These are phyloP conservation scores for Artomyces pyxidatus DNA, from an alignment of 768 basidiomycete species.

Conservation along the genomic window DNA sequence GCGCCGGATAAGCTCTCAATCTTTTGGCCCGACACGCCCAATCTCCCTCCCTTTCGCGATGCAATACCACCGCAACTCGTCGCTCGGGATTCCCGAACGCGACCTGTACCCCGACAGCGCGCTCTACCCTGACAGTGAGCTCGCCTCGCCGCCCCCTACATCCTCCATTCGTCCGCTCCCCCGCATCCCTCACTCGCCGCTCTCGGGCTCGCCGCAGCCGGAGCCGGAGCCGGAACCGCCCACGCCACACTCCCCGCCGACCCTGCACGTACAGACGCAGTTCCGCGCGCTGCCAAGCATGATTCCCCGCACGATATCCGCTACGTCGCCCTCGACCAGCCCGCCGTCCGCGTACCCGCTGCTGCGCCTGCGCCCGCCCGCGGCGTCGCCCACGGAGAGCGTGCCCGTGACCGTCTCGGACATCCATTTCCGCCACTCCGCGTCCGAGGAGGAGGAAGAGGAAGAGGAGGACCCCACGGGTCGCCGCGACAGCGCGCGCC, in stretches of 20 bases:
- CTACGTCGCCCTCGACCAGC: neutral
- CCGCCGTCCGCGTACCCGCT: conserved; percentile 13
- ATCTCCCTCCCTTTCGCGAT: conserved; percentile 14
- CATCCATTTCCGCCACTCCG: conserved; percentile 29
- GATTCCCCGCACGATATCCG: neutral
- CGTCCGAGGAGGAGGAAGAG: conserved; percentile 22
- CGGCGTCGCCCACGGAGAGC: conserved; percentile 26
- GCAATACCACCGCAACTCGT: conserved; percentile 7
- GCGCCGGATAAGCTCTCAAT: conserved; percentile 3
- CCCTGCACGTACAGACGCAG: conserved; percentile 9
- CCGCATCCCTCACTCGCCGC: neutral
- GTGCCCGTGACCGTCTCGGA: conserved; percentile 28
- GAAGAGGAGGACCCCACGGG: conserved; percentile 16
- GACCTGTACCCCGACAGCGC: neutral
- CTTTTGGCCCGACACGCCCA: conserved; percentile 1
- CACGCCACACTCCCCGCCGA: conserved; percentile 1
- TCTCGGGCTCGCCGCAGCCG: neutral
- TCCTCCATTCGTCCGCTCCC: conserved; percentile 6
- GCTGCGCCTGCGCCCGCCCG: conserved; percentile 10
- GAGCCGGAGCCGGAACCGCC: neutral
- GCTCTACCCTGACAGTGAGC: no score
- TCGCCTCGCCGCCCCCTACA: no score
- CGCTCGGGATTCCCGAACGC: neutral
- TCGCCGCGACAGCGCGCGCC: conserved; percentile 17
- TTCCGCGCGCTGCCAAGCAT: neutral